Base-by-base conservation (phyloP, 345 rosid genomes). In the Murraya paniculata region DNA sequence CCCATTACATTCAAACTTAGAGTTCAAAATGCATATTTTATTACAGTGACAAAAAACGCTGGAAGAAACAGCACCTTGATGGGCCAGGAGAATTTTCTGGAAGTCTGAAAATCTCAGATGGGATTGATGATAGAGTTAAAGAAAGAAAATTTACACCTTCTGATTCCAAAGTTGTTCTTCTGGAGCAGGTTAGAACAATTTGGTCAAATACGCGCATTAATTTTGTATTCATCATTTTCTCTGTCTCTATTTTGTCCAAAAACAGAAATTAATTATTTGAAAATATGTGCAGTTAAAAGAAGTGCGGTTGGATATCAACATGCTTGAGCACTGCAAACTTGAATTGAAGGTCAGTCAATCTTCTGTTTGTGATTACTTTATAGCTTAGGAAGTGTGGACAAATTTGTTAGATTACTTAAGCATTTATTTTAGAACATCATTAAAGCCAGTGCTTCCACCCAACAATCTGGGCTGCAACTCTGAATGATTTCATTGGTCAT, bases 121-220 rank as follows among this genome's bases (percentile, higher is more conserved):
- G 82, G 70, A 65, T 81, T 68, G 91, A 86, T 75, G 94, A 81
- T 80, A 88, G 35, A 66, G 81, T 81, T 78, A 86, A 68, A 64
- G 90, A 82, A 81, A 85, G 89, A 77, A 84, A 90, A 82, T 78
- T 78, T 27, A 65, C 78, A 61, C 79, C 82, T 24, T 78, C 81
- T 78, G 84, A 86, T 74, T 84, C 91, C 80, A 89, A 85, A 81
- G 66, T 59, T 81, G 67, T 75, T 81, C 85, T 82, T 79, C 84
- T 80, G 82, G 93, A 88, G 73, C 91, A 92, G 98, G 99, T 94
- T 82, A 76, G 82, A 78, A 83, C 64, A 85, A 38, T 50, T 77
- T 71, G 35, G 48, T 65, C 58, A 24, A 22, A 70, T 35, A 2
- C 74, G 53, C 9, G 53, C 38, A 60, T 76, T 74, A 57, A n/a